A percentile compares a stretch with the other conserved stretches of the same genome.
Conservation (phyloP, 1,284 basidiomycete species). For the Papiliotrema laurentii region DNA sequence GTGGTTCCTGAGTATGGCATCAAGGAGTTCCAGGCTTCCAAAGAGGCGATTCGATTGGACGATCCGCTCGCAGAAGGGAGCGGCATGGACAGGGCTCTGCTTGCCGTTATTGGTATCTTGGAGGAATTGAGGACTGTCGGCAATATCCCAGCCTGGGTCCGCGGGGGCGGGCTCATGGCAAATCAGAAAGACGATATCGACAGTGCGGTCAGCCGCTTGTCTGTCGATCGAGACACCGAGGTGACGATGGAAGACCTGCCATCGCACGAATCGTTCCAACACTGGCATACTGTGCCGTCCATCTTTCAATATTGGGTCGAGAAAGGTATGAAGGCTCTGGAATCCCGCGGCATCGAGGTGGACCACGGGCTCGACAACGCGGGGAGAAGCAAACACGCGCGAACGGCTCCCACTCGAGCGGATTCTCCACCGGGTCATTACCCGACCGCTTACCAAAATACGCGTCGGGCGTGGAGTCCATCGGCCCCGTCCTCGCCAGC, state of each 20-base stretch:
- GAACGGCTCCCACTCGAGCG: not conserved
- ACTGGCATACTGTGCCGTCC: slow-evolving; percentile 28
- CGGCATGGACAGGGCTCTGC: slow-evolving; percentile 32
- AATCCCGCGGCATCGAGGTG: slow-evolving; percentile 28
- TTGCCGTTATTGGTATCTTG: slow-evolving; percentile 45
- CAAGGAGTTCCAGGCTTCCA: slow-evolving; percentile 14
- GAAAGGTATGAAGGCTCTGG: slow-evolving; percentile 26
- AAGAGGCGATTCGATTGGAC: slow-evolving; percentile 1
- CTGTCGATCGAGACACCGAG: not conserved
- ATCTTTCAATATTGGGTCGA: slow-evolving; percentile 26
- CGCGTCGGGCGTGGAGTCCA: not conserved
- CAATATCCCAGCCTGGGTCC: slow-evolving; percentile 44
- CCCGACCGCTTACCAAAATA: not conserved
- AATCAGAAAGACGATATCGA: not conserved
- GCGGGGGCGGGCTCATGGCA: slow-evolving; percentile 30
- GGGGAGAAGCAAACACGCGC: not conserved
- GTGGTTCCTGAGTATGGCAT: slow-evolving; percentile 42
- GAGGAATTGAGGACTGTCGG: slow-evolving; percentile 29
- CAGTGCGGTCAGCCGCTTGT: not conserved
- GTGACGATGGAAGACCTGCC: slow-evolving; percentile 26
- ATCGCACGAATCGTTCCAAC: slow-evolving; percentile 21
- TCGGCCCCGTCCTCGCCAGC: not conserved
- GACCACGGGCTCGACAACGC: slow-evolving; percentile 19
- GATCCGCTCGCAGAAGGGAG: slow-evolving; percentile 1
- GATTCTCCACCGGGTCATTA: not conserved